A percentile compares a stretch with the other conserved stretches of the same genome.
Evolutionary conservation across 139 green algal genomes (phyloP).

Genomic region (Medakamo hakoo): DNA sequence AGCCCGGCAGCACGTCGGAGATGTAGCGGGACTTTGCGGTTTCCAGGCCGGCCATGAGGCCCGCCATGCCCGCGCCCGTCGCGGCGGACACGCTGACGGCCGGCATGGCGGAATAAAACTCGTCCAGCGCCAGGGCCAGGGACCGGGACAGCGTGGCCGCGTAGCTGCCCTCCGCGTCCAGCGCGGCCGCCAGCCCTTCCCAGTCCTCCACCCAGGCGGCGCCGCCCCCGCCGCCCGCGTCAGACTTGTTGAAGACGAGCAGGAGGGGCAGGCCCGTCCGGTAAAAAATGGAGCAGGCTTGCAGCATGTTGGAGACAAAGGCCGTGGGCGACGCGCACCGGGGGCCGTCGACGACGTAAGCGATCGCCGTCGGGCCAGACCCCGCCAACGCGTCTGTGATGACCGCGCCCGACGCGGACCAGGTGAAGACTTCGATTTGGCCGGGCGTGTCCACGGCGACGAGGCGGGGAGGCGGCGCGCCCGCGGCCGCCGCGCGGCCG

Average conservation of each 20-base stretch:
- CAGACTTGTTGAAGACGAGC: constrained; percentile 95
- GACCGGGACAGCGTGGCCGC: constrained; percentile 55
- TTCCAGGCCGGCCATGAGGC: constrained; percentile 55
- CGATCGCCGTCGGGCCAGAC: constrained; percentile 71
- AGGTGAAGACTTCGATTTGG: constrained; percentile 99
- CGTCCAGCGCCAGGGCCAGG: constrained; percentile 75
- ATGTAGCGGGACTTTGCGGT: background rate
- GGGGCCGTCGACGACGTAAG: constrained; percentile 88
- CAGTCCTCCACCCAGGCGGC: constrained; percentile 87
- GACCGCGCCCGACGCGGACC: constrained; percentile 77
- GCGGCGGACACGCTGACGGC: constrained; percentile 73
- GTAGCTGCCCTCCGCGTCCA: constrained; percentile 61
- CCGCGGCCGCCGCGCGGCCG: background rate
- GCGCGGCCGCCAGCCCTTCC: constrained; percentile 54
- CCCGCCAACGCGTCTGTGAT: constrained; percentile 86
- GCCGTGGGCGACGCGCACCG: constrained; percentile 57
- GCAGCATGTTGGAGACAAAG: constrained; percentile 99
- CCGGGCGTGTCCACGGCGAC: constrained; percentile 90
- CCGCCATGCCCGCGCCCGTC: constrained; percentile 76
- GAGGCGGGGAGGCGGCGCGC: constrained; percentile 52
- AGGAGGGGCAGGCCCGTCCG: constrained; percentile 88
- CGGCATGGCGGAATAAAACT: constrained; percentile 80
- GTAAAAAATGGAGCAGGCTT: constrained; percentile 88
- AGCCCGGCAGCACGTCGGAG: background rate
- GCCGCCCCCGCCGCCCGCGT: constrained; percentile 68